Evolutionary conservation across 192 early-diverging fungal genomes (phyloP), one percentile per base, ranked within the genome.

Genomic region (Coemansia sp.): DNA sequence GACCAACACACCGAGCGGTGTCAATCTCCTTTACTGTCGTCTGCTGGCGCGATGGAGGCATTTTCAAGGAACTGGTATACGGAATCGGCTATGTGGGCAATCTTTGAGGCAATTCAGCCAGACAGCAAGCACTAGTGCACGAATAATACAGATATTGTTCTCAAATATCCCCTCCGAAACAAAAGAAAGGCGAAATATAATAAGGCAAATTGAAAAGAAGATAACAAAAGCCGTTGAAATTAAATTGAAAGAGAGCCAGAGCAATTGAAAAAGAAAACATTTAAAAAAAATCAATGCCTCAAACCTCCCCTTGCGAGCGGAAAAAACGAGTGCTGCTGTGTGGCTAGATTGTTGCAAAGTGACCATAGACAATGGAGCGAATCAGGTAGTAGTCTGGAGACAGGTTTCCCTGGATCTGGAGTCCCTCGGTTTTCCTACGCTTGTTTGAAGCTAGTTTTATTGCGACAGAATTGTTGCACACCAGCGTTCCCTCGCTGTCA

Each of bases 401-500:
- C 45, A 79, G 56, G 9, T 60, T 70, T 45, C 85, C 85, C 29
- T 77, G 70, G 37, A 86, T 68, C 64, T 58, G 63, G 57, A 81
- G 58, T 0, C 59, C 63, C 15, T 70, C 67, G 30, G 63, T 23
- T 33, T 56, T 61, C 56, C 49, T 59, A 40, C 58, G 65, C 49
- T 45, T 66, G 49, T 62, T 62, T 39, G 34, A 6, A 0, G 48
- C 65, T 23, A 74, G 79, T 15, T 55, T 58, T 31, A 94, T 81
- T 7, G 87, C 87, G 18, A 93, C 87, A 9, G 86, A 83, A 43
- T 87, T 85, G 75, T 91, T 93, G 56, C 94, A 94, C 6, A 96
- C 90, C 46, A 99, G 74, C 34, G 93, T 84, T 51, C 93, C 93
- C 43, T 91, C 91, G 25, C 85, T 84, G 57, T 88, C 89, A 72